Percentiles rank a stretch among this genome's conserved stretches.
Evolutionary conservation across 202 grass and related monocot species (phyloP).

Genomic region (Saccharum hybrid): DNA sequence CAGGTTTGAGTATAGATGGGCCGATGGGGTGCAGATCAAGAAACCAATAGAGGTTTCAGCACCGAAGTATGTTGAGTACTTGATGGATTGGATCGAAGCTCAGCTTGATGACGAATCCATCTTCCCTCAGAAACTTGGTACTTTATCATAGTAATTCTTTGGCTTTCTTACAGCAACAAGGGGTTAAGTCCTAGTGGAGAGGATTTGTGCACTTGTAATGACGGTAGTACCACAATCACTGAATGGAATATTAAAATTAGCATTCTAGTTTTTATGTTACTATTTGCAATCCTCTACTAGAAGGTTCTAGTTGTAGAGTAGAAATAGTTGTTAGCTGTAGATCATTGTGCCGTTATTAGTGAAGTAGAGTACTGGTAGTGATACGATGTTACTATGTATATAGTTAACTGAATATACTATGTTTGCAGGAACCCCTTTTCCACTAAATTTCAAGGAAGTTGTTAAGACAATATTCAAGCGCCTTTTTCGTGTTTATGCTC

Average conservation of each 20-base stretch:
- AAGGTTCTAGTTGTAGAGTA: neutral
- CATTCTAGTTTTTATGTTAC: neutral
- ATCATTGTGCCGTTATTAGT: neutral
- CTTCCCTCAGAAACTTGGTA: slow-evolving; percentile 80
- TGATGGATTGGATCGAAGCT: slow-evolving; percentile 82
- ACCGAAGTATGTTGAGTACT: slow-evolving; percentile 77
- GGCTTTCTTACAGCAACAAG: neutral
- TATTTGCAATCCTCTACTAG: neutral
- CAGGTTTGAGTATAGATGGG: slow-evolving; percentile 85
- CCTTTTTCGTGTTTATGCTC: slow-evolving; percentile 71
- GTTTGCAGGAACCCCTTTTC: slow-evolving; percentile 60
- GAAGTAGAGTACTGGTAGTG: neutral
- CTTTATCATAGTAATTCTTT: neutral
- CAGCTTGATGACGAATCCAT: slow-evolving; percentile 77
- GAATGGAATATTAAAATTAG: neutral
- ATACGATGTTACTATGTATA: neutral
- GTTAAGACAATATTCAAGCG: slow-evolving; percentile 84
- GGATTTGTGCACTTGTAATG: neutral
- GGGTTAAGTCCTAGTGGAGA: neutral
- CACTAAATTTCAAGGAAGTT: slow-evolving; percentile 63
- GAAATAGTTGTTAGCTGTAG: neutral
- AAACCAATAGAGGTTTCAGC: slow-evolving; percentile 82
- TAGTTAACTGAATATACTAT: neutral
- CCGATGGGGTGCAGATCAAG: slow-evolving; percentile 77
- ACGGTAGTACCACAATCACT: neutral